Evolutionary conservation across 2,329 filamentous ascomycete species (phyloP).

Genomic region (Monilinia fructigena): DNA sequence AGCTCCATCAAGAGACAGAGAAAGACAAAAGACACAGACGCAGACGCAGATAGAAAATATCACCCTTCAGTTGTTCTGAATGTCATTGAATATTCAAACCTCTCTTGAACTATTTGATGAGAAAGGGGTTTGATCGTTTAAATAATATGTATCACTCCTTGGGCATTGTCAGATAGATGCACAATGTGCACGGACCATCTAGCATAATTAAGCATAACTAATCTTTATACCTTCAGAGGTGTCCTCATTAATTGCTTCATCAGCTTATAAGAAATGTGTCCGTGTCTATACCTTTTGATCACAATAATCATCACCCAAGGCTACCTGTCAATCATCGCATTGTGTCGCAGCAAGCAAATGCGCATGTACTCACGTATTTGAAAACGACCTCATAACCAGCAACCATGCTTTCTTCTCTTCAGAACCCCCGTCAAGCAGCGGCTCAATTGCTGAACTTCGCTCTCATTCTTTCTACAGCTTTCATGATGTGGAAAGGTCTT

Average conservation of each 20-base stretch:
- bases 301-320: neutral
- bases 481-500: slow-evolving; percentile 73
- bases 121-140: too few species aligned
- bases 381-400: neutral
- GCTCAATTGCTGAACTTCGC: slow-evolving; percentile 70
- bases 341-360: neutral
- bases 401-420: slow-evolving; percentile 55
- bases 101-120: too few species aligned
- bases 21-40: too few species aligned
- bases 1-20: too few species aligned
- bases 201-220: neutral
- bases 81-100: too few species aligned
- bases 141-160: too few species aligned
- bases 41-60: too few species aligned
- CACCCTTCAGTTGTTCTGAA: too few species aligned
- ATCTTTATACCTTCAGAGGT: slow-evolving; percentile 6
- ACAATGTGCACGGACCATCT: neutral
- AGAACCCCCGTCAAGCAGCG: slow-evolving; percentile 64
- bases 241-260: slow-evolving; percentile 9
- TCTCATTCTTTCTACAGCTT: slow-evolving; percentile 69
- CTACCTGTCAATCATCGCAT: neutral
- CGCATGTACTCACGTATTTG: neutral
- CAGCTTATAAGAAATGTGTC: slow-evolving; percentile 4
- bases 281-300: slow-evolving; percentile 8
- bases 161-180: too few species aligned